phyloP scores from a whole-genome alignment of 176 grass and related monocot genomes.

The Cymbopogon citratus region DNA sequence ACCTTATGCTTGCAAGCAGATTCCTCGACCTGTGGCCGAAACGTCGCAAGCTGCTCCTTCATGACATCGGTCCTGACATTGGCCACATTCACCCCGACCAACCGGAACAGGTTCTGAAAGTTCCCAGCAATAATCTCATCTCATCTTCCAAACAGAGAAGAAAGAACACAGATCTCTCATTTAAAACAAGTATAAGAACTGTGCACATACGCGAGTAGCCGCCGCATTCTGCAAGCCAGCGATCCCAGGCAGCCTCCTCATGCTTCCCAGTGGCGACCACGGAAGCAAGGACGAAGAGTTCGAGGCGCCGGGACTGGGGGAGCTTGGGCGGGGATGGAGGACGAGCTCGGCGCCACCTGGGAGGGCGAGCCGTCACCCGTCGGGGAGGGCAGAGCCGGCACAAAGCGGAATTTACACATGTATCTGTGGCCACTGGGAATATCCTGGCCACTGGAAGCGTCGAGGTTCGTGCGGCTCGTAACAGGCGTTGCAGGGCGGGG shows the following conservation, averaged over 20 bases:
- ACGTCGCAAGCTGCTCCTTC: constrained; percentile 78
- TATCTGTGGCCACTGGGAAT: no score
- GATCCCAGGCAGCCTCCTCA: constrained; percentile 42
- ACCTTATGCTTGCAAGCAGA: constrained; percentile 94
- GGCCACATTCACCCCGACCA: constrained; percentile 83
- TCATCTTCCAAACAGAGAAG: not conserved
- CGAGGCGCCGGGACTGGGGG: not conserved
- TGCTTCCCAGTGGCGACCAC: not conserved
- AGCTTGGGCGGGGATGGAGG: not conserved
- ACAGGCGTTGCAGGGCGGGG: no score
- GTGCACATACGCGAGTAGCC: constrained; percentile 43
- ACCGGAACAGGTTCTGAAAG: constrained; percentile 61
- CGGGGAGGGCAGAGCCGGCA: no score
- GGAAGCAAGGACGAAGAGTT: not conserved
- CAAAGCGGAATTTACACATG: no score
- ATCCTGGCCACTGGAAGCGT: no score
- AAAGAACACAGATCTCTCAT: not conserved
- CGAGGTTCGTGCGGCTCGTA: no score
- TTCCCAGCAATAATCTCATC: not conserved
- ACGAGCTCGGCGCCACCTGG: no score
- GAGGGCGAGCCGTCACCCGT: no score
- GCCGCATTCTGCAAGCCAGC: constrained; percentile 36
- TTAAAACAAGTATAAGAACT: not conserved
- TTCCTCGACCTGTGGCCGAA: constrained; percentile 74
- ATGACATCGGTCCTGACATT: constrained; percentile 86